phyloP scores from a whole-genome alignment of 352 stramenopile genomes.

The Globisporangium viniferum region DNA sequence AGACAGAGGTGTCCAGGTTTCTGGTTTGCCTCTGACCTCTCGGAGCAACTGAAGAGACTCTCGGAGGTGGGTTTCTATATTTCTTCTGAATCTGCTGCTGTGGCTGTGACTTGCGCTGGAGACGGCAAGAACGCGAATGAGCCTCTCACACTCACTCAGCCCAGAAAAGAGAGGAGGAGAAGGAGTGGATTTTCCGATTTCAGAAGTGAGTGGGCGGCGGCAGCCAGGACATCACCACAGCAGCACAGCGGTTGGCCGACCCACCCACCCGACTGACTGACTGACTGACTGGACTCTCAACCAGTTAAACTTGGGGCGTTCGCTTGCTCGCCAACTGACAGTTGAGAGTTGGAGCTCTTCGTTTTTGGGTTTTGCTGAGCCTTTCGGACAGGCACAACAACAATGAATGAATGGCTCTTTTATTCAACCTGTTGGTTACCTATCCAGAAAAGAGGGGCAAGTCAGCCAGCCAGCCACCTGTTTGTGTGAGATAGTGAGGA shows the following conservation, averaged over 20 bases:
- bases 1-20: not conserved
- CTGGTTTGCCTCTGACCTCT: not conserved
- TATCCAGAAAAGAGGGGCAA: too few relatives aligned
- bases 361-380: not conserved
- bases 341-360: not conserved
- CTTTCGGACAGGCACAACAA: too few relatives aligned
- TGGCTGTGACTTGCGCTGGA: not conserved
- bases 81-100: not conserved
- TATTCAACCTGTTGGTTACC: too few relatives aligned
- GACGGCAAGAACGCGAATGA: not conserved
- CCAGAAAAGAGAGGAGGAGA: not conserved
- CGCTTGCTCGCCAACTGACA: too few relatives aligned
- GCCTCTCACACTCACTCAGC: not conserved
- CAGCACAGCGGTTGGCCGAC: too few relatives aligned
- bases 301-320: not conserved
- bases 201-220: not conserved
- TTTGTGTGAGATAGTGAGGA: too few relatives aligned
- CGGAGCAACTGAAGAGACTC: not conserved
- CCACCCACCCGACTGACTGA: too few relatives aligned
- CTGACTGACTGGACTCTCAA: too few relatives aligned
- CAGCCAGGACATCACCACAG: too few relatives aligned
- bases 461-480: too few relatives aligned
- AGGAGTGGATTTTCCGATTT: not conserved
- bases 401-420: too few relatives aligned
- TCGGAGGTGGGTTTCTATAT: not conserved